Evolutionary conservation across 257 asterid species (phyloP), one percentile per base, ranked within the genome.

Genomic region (Plantago elongata): DNA sequence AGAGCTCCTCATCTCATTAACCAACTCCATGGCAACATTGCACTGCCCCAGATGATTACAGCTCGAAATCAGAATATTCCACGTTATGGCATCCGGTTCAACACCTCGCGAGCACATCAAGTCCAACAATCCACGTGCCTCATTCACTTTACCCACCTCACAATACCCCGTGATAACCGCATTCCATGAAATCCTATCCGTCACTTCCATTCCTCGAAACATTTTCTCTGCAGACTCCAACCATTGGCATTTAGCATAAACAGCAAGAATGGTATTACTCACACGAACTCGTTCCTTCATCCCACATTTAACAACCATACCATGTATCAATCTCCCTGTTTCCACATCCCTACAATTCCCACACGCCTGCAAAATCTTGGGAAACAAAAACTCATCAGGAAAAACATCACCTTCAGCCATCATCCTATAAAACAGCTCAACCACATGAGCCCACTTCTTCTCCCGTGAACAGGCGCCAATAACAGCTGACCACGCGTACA

Each of bases 401-500:
- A 83, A 54, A 11, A 75, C 73, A 11, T 74, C 77, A 10, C 84
- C 91, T 14, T 71, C 81, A 62, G 37, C 69, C 86, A 84, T 77
- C 94, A 89, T 83, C 79, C 72, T 47, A 50, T 70, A 74, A 66
- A 89, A 87, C 1, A 87, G 80, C 56, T 77, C 83, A 63, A 84
- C 82, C 46, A 84, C 97, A 17, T 78, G 80, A 13, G 61, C 72
- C 95, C 94, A 89, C 72, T 69, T 83, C 70, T 65, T 78, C 73
- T 78, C 92, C 71, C 95, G 78, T 5, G 88, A 79, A 62, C 83
- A 89, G 7, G 94, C 97, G 9, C 97, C 92, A 45, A 89, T 84
- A 61, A 87, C 75, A 10, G 92, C 86, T 5, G 97, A 81, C 97
- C 97, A 89, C 0, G 89, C 54, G 72, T 73, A 84, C 85, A 89